Base-by-base conservation (phyloP, 257 asterid genomes). In the Capsicum pubescens region DNA sequence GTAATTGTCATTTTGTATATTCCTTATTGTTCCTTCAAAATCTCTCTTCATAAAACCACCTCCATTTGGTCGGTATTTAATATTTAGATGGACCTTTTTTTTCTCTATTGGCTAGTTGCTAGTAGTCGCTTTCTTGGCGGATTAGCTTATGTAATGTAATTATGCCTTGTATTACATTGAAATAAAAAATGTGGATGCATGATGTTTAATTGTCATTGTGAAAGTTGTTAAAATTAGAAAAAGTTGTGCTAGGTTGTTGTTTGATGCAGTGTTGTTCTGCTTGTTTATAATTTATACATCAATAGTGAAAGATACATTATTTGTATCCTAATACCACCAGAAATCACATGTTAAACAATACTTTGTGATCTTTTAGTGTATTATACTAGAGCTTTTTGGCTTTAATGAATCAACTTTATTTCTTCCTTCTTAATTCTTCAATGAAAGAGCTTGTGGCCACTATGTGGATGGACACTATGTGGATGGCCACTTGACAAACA, bases 381-480 rank as follows among this genome's bases (percentile, higher is more conserved):
- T 36, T 36, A 36, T 36, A 36, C 39, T 36, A 36, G 1, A 36
- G 39, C 39, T 36, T 36, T 36, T 36, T 36, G 39, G 39, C 39
- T 3, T 36, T 36, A 36, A 42, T 42, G 46, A 42, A 42, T 48
- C 8, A 12, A 55, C 21, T 15, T 21, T 58, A 15, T 17, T 58
- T 58, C 3, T 58, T 16, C 9, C 19, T 5, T 17, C 3, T 15
- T 21, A 58, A 58, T 58, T 58, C 6, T 12, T n/a, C 9, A 59
- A 21, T 7, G 12, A 60, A 77, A 35, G 52, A 55, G 57, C 35
- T 52, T 66, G 68, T 74, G 63, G 64, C 3, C 44, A 11, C 56
- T n/a, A 60, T 15, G 46, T 67, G 72, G 85, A 82, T 81, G 54
- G 83, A n/a, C n/a, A n/a, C n/a, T n/a, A n/a, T n/a, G n/a, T n/a